Base-by-base conservation (phyloP, 176 grass and related monocot genomes). In the Musa acuminata region DNA sequence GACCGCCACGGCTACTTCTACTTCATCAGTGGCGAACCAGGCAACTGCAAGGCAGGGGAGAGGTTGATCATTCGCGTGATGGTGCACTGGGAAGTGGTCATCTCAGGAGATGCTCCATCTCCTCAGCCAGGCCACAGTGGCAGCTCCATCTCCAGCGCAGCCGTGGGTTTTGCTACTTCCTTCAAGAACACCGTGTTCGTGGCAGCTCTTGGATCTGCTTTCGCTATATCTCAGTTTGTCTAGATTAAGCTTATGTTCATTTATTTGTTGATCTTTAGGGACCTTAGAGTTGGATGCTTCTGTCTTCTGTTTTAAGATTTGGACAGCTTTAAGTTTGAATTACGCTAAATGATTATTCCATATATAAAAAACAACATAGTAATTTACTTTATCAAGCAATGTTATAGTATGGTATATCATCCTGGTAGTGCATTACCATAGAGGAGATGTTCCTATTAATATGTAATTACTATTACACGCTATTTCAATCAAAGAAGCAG, bases 21-120 rank as follows among this genome's bases (percentile, higher is more conserved):
- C 92, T 89, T 92, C 87, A 68, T 96, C 80, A 96, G 89, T n/a
- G 92, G 92, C 62, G 72, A 80, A 72, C 78, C 75, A 0, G 82
- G 84, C 0, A 84, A 82, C 87, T 96, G 92, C 77, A 73, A 76
- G 78, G 72, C 67, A 0, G 92, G 92, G 0, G 82, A 92, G 87
- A 78, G 89, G 82, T 83, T 96, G 89, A 87, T 89, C 72, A 72
- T 82, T 22, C 81, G 80, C 52, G 89, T 87, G 53, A 73, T 49
- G 72, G 51, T 73, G 13, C 74, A 71, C 2, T 62, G 2, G 7
- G 11, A 2, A 24, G 60, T 19, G n/a, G 6, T 67, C 19, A 16
- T 16, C 4, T 0, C 64, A 24, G 11, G 11, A 14, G 24, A 22
- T 22, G 64, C 64, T 67, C 63, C 51, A 69, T 8, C 8, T 54